These are phyloP conservation scores for Talaromyces amestolkiae DNA, from an alignment of 2,329 filamentous ascomycete genomes.

Conservation along the genomic window DNA sequence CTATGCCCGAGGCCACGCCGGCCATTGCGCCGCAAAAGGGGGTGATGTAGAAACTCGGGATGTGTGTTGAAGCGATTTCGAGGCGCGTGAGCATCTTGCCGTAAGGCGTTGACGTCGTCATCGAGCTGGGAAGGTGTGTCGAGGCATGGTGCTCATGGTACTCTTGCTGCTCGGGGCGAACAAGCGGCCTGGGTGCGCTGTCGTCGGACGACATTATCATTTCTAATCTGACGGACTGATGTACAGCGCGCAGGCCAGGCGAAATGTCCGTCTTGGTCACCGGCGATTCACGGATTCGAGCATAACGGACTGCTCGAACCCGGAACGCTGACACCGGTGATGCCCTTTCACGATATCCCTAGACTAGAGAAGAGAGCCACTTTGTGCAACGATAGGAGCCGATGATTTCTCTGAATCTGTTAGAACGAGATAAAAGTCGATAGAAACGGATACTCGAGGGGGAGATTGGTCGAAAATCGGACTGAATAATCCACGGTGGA, in stretches of 20 bases:
- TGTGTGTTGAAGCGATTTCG: slow-evolving; percentile 44
- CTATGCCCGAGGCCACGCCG: slow-evolving; percentile 87
- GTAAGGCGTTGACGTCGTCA: slow-evolving; percentile 21
- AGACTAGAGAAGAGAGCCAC: slow-evolving; percentile 8
- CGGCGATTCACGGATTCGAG: slow-evolving; percentile 43
- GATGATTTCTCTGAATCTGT: background rate
- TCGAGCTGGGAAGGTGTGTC: slow-evolving; percentile 18
- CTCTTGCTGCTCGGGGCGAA: slow-evolving; percentile 29
- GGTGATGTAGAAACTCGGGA: slow-evolving; percentile 64
- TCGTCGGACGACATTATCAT: slow-evolving; percentile 49
- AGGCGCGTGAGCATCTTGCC: slow-evolving; percentile 37
- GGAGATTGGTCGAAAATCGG: background rate
- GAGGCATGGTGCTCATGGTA: slow-evolving; percentile 20
- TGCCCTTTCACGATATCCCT: slow-evolving; percentile 16
- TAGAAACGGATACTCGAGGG: background rate
- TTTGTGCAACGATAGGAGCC: slow-evolving; percentile 2
- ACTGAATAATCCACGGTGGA: slow-evolving; percentile 5
- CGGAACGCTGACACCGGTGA: slow-evolving; percentile 34
- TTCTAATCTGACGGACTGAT: slow-evolving; percentile 28
- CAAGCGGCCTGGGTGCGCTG: slow-evolving; percentile 37
- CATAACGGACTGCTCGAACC: slow-evolving; percentile 40
- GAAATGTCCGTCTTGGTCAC: slow-evolving; percentile 37
- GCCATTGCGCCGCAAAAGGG: slow-evolving; percentile 83
- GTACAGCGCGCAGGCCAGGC: slow-evolving; percentile 38
- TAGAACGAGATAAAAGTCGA: background rate